Base-by-base conservation (phyloP, 257 asterid genomes). In the Fraxinus pennsylvanica region DNA sequence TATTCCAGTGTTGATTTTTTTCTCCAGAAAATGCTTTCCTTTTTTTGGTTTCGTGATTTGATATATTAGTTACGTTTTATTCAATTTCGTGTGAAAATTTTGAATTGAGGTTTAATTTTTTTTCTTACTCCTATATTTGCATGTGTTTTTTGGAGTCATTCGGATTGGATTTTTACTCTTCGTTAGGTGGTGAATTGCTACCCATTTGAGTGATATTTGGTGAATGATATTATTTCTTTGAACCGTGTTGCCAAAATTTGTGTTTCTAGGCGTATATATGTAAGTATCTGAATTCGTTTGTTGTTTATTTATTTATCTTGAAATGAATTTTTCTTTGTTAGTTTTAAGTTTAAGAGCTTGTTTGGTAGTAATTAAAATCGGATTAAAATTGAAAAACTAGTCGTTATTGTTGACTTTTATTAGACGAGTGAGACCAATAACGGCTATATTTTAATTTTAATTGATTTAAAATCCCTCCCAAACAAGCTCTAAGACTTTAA, bases 121-220 rank as follows among this genome's bases (percentile, higher is more conserved):
- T n/a, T 36, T 9, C 66, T 5, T 25, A 30, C 29, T 1, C 27
- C 10, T 1, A 67, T n/a, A 70, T 36, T 70, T 70, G 19, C 29
- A 9, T 10, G 3, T 38, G 17, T 30, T 39, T 36, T 6, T n/a
- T 79, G 15, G 3, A 72, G 73, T 43, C 5, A 70, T 39, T 70
- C 7, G 15, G 17, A 78, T 21, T 22, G n/a, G 57, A 54, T 25
- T 68, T 52, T 13, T 43, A 17, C 2, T 19, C 6, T 47, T 47
- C 21, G 59, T 45, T 69, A 30, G 69, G 63, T 78, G 59, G 77
- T 32, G 54, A n/a, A 41, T 54, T 70, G 67, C 36, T 52, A 25
- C 43, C 15, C 29, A 33, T 65, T 68, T 76, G 57, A 57, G 27
- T 57, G 12, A 57, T 57, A 57, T 57, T 17, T 3, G 33, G 77